phyloP scores from a whole-genome alignment of 345 rosid species.

The Camelina neglecta region DNA sequence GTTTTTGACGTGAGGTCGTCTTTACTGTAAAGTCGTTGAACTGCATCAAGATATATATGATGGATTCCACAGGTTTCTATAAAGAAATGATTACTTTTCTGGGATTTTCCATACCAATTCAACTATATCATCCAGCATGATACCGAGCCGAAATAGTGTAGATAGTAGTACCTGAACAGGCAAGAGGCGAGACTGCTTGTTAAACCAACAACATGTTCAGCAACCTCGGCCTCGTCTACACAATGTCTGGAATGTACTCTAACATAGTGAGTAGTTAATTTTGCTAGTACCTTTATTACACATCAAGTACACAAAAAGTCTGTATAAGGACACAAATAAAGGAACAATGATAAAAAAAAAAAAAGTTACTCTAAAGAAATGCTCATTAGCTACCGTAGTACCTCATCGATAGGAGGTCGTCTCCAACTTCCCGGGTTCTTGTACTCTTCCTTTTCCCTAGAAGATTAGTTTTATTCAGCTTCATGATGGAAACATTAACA shows the following conservation, averaged over 20 bases:
- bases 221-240: constrained; percentile 90
- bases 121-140: constrained; percentile 3
- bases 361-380: constrained; percentile 5
- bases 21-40: not conserved
- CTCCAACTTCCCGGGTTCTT: constrained; percentile 72
- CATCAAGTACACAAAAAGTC: not conserved
- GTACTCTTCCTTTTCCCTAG: constrained; percentile 84
- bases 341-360: not conserved
- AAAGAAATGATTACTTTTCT: not conserved
- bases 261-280: constrained; percentile 67
- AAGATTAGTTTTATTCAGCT: constrained; percentile 36
- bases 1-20: not conserved
- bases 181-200: constrained; percentile 89
- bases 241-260: constrained; percentile 87
- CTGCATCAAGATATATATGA: not conserved
- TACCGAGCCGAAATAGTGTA: not conserved
- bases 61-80: not conserved
- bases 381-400: constrained; percentile 28
- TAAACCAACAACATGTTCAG: constrained; percentile 86
- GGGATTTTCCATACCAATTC: not conserved
- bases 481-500: not conserved
- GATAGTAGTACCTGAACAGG: constrained; percentile 62
- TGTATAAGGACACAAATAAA: not conserved
- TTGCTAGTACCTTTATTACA: constrained; percentile 65
- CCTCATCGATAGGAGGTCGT: constrained; percentile 92